These are phyloP conservation scores for Corynespora cassiicola DNA, from an alignment of 2,329 filamentous ascomycete genomes.

Conservation along the genomic window DNA sequence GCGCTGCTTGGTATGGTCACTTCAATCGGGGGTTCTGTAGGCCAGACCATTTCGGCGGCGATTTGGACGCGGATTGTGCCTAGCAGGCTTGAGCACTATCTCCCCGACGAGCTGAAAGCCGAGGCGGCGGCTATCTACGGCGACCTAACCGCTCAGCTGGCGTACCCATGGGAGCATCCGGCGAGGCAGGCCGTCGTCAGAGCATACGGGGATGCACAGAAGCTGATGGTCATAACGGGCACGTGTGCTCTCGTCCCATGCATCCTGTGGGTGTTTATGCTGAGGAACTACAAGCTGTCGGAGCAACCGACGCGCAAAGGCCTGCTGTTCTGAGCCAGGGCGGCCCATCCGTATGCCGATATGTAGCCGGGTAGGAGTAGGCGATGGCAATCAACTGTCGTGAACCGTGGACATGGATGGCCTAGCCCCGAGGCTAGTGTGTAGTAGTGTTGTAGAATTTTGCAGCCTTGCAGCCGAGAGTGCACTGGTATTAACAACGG, in stretches of 20 bases:
- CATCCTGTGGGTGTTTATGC: constrained; percentile 26
- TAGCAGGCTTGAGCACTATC: constrained; percentile 16
- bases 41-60: constrained; percentile 62
- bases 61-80: constrained; percentile 68
- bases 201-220: constrained; percentile 41
- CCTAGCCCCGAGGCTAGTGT: too few relatives aligned
- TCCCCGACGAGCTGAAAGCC: constrained; percentile 18
- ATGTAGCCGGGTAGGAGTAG: too few relatives aligned
- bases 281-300: constrained; percentile 26
- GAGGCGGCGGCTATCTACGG: constrained; percentile 50
- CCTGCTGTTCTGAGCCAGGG: too few relatives aligned
- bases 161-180: constrained; percentile 55
- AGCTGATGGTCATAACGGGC: constrained; percentile 36
- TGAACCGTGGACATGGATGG: too few relatives aligned
- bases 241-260: constrained; percentile 30
- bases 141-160: constrained; percentile 60
- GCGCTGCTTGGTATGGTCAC: constrained; percentile 61
- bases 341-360: too few relatives aligned
- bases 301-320: constrained; percentile 11
- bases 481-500: too few relatives aligned
- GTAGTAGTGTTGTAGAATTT: too few relatives aligned
- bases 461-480: too few relatives aligned
- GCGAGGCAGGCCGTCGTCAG: constrained; percentile 48
- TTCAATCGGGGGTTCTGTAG: constrained; percentile 56
- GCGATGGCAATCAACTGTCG: too few relatives aligned